Conservation (phyloP, 1,284 basidiomycete genomes). For the Athelia psychrophila region DNA sequence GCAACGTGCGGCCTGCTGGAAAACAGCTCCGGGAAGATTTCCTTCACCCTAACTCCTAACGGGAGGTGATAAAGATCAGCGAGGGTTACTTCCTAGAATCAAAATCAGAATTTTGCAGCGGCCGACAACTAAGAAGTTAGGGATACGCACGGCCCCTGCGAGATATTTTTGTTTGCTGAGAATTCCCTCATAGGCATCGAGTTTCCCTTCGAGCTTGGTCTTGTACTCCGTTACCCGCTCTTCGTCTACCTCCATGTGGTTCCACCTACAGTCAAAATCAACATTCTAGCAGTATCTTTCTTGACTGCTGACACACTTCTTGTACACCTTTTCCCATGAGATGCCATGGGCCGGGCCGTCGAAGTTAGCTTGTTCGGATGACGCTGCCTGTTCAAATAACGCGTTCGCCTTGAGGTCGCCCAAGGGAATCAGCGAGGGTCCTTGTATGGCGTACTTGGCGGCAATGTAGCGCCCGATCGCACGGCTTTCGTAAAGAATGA, state of each 20-base stretch:
- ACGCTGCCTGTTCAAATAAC: constrained; percentile 42
- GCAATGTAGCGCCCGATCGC: constrained; percentile 41
- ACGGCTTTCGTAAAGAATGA: constrained; percentile 35
- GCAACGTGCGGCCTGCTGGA: constrained; percentile 26
- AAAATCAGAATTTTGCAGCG: too few relatives aligned
- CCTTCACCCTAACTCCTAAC: constrained; percentile 21
- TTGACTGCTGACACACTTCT: background rate
- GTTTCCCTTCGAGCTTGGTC: constrained; percentile 29
- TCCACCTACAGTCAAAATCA: constrained; percentile 12
- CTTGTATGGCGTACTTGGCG: constrained; percentile 29
- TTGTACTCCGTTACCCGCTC: constrained; percentile 25
- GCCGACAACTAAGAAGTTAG: constrained; percentile 4
- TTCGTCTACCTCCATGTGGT: constrained; percentile 25
- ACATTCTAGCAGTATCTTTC: background rate
- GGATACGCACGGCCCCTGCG: constrained; percentile 40
- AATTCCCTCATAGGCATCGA: constrained; percentile 50
- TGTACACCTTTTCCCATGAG: constrained; percentile 25
- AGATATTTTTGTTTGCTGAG: constrained; percentile 50
- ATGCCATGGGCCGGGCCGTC: constrained; percentile 29
- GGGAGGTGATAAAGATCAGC: constrained; percentile 35
- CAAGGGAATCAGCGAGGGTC: constrained; percentile 21
- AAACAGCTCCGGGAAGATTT: constrained; percentile 24
- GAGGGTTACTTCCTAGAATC: constrained; percentile 31
- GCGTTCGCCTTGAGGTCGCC: constrained; percentile 29
- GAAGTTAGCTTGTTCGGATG: constrained; percentile 38